These are phyloP conservation scores for Chrysochromulina parva DNA, from an alignment of 78 protist species.

Conservation along the genomic window DNA sequence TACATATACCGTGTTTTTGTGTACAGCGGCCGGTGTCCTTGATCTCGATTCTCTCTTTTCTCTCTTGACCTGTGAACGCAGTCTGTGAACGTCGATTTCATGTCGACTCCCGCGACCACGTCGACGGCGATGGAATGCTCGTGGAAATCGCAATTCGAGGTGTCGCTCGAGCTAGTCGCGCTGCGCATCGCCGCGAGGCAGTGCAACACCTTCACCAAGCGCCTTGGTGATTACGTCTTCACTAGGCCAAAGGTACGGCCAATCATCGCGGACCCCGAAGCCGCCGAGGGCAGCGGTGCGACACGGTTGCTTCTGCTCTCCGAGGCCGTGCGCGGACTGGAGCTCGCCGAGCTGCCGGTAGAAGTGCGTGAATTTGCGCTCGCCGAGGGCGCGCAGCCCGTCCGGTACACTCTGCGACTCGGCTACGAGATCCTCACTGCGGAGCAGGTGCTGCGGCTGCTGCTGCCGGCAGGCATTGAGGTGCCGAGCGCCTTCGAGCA, in stretches of 20 bases:
- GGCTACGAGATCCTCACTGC: background rate
- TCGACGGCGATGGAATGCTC: no score
- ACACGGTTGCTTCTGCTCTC: background rate
- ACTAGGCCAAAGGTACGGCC: background rate
- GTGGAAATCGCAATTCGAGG: background rate
- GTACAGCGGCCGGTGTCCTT: no score
- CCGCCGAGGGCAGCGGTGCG: background rate
- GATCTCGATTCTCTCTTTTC: no score
- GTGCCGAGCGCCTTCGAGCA: background rate
- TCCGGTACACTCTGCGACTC: background rate
- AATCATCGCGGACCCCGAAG: background rate
- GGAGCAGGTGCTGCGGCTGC: conserved; percentile 18
- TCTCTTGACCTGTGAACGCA: no score
- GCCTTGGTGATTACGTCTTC: background rate
- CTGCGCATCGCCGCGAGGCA: background rate
- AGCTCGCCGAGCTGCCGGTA: background rate
- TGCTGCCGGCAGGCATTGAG: conserved; percentile 29
- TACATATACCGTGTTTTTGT: no score
- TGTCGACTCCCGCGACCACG: no score
- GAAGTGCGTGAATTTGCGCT: background rate
- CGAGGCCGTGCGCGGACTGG: background rate
- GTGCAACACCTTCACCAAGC: background rate
- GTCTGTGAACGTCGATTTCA: no score
- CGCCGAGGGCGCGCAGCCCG: background rate
- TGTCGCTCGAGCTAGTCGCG: conserved; percentile 13